Conservation (phyloP, 2,329 filamentous ascomycete genomes). For the Blastomyces emzantsi region DNA sequence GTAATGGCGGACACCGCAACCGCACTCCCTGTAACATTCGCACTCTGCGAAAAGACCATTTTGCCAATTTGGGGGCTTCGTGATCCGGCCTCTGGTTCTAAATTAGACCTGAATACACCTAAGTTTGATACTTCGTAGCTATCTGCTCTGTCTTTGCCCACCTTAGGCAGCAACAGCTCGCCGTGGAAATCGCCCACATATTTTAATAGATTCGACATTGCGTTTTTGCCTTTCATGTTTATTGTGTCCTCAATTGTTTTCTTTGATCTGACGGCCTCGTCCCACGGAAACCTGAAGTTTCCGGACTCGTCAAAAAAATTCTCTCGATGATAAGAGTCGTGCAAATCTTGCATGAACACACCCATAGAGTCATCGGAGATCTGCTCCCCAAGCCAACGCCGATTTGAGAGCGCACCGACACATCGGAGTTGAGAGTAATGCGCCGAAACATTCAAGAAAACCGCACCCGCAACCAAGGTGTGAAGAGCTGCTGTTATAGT, state of each 20-base stretch:
- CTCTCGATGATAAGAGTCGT: slow-evolving; percentile 24
- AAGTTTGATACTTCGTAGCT: slow-evolving; percentile 42
- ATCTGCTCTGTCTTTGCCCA: slow-evolving; percentile 32
- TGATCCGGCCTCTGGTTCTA: not conserved
- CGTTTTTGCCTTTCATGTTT: slow-evolving; percentile 26
- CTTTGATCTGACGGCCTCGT: slow-evolving; percentile 25
- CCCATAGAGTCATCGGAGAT: slow-evolving; percentile 33
- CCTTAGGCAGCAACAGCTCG: slow-evolving; percentile 28
- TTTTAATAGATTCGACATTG: slow-evolving; percentile 31
- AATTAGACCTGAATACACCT: slow-evolving; percentile 25
- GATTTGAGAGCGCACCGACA: slow-evolving; percentile 31
- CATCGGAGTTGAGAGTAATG: slow-evolving; percentile 26
- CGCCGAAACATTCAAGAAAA: slow-evolving; percentile 28
- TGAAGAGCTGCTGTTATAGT: slow-evolving; percentile 37
- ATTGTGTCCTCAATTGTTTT: slow-evolving; percentile 24
- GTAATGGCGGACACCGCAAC: slow-evolving; percentile 35
- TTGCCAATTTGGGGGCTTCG: slow-evolving; percentile 27
- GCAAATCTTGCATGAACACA: slow-evolving; percentile 30
- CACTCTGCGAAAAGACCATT: slow-evolving; percentile 40
- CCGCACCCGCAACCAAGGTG: slow-evolving; percentile 30
- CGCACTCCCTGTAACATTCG: slow-evolving; percentile 30
- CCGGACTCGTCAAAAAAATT: slow-evolving; percentile 9
- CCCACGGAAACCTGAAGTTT: slow-evolving; percentile 26
- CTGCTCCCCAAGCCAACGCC: slow-evolving; percentile 27
- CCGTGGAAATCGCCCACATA: slow-evolving; percentile 33